These are phyloP conservation scores for Viola odorata DNA, from an alignment of 345 rosid species.

Conservation along the genomic window DNA sequence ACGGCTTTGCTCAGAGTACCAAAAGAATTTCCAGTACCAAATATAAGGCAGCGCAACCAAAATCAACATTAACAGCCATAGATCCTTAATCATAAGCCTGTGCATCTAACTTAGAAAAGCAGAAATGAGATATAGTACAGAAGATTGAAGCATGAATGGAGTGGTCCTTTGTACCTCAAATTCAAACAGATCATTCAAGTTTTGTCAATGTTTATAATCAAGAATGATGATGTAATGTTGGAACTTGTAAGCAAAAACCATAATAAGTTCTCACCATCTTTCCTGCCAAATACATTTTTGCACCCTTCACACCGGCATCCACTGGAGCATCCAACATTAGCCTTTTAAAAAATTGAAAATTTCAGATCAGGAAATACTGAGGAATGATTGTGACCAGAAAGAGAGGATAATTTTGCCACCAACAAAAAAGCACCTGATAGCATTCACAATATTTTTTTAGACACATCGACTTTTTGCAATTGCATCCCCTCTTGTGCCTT, in stretches of 20 bases:
- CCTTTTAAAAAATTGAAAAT: slow-evolving; percentile 20
- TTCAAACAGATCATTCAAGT: neutral
- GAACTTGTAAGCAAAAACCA: slow-evolving; percentile 1
- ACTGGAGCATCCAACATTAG: slow-evolving; percentile 58
- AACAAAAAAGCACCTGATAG: slow-evolving; percentile 41
- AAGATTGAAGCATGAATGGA: neutral
- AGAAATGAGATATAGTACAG: neutral
- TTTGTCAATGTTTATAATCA: neutral
- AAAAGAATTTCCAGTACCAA: neutral
- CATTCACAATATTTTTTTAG: slow-evolving; percentile 68
- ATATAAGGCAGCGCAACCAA: too few relatives aligned
- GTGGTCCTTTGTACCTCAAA: too few relatives aligned
- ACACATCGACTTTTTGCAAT: slow-evolving; percentile 66
- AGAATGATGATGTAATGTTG: neutral
- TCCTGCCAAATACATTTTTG: slow-evolving; percentile 49
- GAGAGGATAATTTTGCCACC: neutral
- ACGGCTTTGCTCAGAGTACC: neutral
- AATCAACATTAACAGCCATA: too few relatives aligned
- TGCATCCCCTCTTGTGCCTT: slow-evolving; percentile 62
- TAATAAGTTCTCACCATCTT: slow-evolving; percentile 37
- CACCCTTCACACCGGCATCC: slow-evolving; percentile 67
- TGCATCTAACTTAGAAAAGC: neutral
- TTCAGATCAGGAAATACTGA: slow-evolving; percentile 4
- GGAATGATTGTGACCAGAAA: neutral
- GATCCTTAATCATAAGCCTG: too few relatives aligned